phyloP scores from a whole-genome alignment of 2,329 filamentous ascomycete genomes.

The Epicoccum sorghinum region DNA sequence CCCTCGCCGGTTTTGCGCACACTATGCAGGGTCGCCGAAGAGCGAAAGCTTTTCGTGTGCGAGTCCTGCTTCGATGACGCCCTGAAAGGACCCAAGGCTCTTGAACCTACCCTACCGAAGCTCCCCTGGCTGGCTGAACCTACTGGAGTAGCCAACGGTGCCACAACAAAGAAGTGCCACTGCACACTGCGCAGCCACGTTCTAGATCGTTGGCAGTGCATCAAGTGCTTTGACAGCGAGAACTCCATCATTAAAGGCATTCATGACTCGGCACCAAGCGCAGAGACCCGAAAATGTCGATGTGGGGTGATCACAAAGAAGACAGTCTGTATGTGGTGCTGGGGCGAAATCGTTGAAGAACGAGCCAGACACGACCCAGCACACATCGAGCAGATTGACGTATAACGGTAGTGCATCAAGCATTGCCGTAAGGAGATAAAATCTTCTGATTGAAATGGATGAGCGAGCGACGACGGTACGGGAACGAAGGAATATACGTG shows the following conservation, averaged over 20 bases:
- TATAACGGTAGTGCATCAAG: too few relatives aligned
- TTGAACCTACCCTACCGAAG: neutral
- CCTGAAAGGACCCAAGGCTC: neutral
- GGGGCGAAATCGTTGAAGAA: constrained; percentile 8
- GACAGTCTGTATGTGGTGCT: constrained; percentile 16
- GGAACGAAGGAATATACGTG: too few relatives aligned
- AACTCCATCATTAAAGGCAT: neutral
- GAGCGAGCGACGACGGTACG: too few relatives aligned
- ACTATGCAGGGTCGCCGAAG: constrained; percentile 32
- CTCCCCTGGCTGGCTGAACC: constrained; percentile 2
- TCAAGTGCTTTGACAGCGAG: constrained; percentile 20
- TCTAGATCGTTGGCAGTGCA: constrained; percentile 26
- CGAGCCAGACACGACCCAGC: neutral
- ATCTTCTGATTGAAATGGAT: too few relatives aligned
- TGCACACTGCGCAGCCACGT: constrained; percentile 11
- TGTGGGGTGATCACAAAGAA: neutral
- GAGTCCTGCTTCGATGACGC: constrained; percentile 12
- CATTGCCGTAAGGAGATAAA: too few relatives aligned
- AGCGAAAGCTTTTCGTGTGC: constrained; percentile 25
- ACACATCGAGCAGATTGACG: neutral
- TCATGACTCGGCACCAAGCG: neutral
- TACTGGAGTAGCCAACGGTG: too few relatives aligned
- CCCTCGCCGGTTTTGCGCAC: constrained; percentile 37
- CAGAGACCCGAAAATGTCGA: neutral
- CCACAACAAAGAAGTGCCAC: neutral